Evolutionary conservation across 805 yeast genomes (phyloP).

Genomic region (Limtongozyma cylindracea): DNA sequence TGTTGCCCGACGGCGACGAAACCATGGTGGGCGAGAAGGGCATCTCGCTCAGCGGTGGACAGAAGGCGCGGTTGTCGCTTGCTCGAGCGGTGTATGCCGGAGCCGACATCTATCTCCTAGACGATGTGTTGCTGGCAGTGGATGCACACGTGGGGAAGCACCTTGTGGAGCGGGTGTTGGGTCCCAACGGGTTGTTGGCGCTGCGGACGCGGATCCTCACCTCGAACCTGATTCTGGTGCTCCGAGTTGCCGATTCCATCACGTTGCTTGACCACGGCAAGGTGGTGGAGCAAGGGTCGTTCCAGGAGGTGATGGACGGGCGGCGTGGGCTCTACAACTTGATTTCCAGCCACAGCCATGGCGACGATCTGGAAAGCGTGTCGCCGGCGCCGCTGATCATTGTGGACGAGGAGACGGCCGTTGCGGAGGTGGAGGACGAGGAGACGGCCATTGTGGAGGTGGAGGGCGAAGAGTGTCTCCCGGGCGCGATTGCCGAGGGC

Average conservation of each 20-base stretch:
- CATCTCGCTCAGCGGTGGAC: not conserved
- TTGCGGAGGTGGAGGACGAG: too few species aligned
- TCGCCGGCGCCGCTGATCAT: too few species aligned
- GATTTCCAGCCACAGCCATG: too few species aligned
- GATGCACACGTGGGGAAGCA: not conserved
- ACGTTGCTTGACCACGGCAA: conserved; percentile 2
- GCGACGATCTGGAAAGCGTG: too few species aligned
- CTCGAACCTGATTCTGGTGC: conserved; percentile 2
- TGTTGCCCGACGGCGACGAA: not conserved
- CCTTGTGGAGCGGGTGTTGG: not conserved
- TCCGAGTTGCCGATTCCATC: conserved; percentile 1
- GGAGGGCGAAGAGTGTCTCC: too few species aligned
- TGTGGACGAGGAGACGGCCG: too few species aligned
- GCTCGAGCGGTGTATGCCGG: not conserved
- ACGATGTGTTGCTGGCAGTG: not conserved
- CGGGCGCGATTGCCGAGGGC: too few species aligned
- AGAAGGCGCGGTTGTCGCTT: not conserved
- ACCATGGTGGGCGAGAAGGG: not conserved
- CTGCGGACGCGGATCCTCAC: conserved; percentile 1
- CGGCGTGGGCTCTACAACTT: too few species aligned
- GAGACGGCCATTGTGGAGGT: too few species aligned
- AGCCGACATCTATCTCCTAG: not conserved
- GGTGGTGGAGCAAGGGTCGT: conserved; percentile 1
- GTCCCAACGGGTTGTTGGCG: not conserved
- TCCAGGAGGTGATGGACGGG: conserved; percentile 1